Percentiles rank a stretch among this genome's conserved stretches.
These are phyloP conservation scores for Nicotiana rustica DNA, from an alignment of 305 asterid genomes.

Conservation along the genomic window DNA sequence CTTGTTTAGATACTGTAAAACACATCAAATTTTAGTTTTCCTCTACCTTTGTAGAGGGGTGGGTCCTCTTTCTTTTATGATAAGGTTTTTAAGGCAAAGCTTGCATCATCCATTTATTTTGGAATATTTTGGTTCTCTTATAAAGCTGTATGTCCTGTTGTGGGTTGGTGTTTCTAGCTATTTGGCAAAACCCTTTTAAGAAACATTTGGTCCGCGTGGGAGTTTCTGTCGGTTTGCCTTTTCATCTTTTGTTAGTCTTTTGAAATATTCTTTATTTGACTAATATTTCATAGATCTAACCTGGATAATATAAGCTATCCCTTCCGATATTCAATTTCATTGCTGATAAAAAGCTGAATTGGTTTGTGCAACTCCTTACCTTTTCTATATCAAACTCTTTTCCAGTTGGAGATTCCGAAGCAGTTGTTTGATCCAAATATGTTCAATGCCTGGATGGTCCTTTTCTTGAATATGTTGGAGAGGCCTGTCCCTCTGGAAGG, in stretches of 20 bases:
- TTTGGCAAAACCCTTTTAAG: background rate
- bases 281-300: slow-evolving; percentile 12
- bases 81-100: background rate
- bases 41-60: background rate
- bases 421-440: slow-evolving; percentile 87
- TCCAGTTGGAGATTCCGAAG: slow-evolving; percentile 95
- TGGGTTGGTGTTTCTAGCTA: slow-evolving; percentile 2
- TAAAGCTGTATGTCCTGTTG: background rate
- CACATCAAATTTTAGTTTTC: too few species aligned
- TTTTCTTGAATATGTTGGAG: slow-evolving; percentile 87
- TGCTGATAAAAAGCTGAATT: slow-evolving; percentile 8
- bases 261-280: slow-evolving; percentile 31
- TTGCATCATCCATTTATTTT: background rate
- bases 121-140: background rate
- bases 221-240: slow-evolving; percentile 15
- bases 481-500: slow-evolving; percentile 95
- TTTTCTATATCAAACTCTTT: background rate
- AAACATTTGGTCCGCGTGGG: background rate
- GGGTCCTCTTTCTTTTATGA: background rate
- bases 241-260: slow-evolving; percentile 6
- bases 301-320: background rate
- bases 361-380: slow-evolving; percentile 24
- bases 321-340: background rate
- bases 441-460: slow-evolving; percentile 96
- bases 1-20: background rate